Evolutionary conservation across 768 basidiomycete genomes (phyloP).

Genomic region (Pleurotus ostreatus): DNA sequence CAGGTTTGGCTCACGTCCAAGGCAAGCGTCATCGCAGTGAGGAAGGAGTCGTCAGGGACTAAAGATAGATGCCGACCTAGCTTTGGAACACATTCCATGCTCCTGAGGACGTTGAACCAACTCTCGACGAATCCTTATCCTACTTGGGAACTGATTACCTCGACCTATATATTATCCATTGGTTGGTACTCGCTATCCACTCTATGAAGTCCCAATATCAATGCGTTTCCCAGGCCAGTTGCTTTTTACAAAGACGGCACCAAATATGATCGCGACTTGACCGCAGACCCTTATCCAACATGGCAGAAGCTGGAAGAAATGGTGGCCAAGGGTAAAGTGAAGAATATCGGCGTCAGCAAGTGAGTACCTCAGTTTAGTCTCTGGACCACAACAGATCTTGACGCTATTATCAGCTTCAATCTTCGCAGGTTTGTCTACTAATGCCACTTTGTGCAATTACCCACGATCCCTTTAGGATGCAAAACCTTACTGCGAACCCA

Average conservation of each 20-base stretch:
- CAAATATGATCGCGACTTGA: conserved; percentile 51
- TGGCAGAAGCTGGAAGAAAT: conserved; percentile 80
- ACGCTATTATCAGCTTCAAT: conserved; percentile 45
- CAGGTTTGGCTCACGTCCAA: conserved; percentile 71
- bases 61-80: conserved; percentile 21
- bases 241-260: conserved; percentile 54
- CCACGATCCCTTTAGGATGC: conserved; percentile 31
- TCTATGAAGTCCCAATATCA: background rate
- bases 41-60: no score
- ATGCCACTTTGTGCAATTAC: conserved; percentile 9
- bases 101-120: conserved; percentile 66
- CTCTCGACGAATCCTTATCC: conserved; percentile 60
- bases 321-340: conserved; percentile 71
- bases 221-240: conserved; percentile 45
- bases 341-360: conserved; percentile 86
- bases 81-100: conserved; percentile 78
- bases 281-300: conserved; percentile 69
- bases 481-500: conserved; percentile 59
- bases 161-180: conserved; percentile 80
- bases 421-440: conserved; percentile 38
- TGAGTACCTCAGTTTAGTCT: conserved; percentile 21
- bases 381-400: background rate
- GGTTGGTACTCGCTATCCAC: conserved; percentile 33
- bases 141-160: conserved; percentile 67
- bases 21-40: conserved; percentile 15